Conservation (phyloP, 345 rosid genomes). For the Populus pruinosa region DNA sequence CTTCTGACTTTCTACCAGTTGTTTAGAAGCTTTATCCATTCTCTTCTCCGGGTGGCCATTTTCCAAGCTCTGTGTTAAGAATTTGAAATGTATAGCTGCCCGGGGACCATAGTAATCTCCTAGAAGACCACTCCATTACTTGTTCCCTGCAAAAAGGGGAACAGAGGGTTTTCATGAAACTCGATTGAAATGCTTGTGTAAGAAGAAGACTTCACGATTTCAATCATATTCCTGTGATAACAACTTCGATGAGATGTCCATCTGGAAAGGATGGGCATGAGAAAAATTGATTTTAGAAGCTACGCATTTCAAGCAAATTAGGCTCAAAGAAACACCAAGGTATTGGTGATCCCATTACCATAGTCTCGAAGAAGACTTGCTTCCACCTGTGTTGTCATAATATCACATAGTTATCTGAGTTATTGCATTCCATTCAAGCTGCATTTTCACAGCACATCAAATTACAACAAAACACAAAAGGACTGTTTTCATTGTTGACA, state of each 20-base stretch:
- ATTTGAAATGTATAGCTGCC: constrained; percentile 60
- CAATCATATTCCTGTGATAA: not conserved
- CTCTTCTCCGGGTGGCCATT: constrained; percentile 56
- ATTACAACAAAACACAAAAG: not conserved
- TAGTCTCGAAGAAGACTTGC: constrained; percentile 72
- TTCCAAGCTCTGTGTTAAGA: constrained; percentile 40
- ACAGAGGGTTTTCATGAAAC: not conserved
- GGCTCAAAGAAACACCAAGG: not conserved
- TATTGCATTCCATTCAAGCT: constrained; percentile 78
- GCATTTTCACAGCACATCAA: constrained; percentile 14
- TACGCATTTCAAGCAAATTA: not conserved
- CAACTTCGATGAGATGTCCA: not conserved
- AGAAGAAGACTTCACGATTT: not conserved
- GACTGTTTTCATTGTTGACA: not conserved
- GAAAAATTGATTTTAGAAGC: not conserved
- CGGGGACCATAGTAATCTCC: constrained; percentile 63
- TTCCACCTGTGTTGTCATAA: constrained; percentile 57
- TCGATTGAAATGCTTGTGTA: not conserved
- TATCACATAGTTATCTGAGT: constrained; percentile 76
- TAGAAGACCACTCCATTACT: constrained; percentile 69
- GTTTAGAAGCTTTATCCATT: constrained; percentile 63
- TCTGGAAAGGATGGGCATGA: not conserved
- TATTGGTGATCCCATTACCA: constrained; percentile 29
- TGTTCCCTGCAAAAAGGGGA: constrained; percentile 44
- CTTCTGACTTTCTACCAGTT: constrained; percentile 54